These are phyloP conservation scores for Rhizopogon rudus DNA, from an alignment of 768 basidiomycete species.

Conservation along the genomic window DNA sequence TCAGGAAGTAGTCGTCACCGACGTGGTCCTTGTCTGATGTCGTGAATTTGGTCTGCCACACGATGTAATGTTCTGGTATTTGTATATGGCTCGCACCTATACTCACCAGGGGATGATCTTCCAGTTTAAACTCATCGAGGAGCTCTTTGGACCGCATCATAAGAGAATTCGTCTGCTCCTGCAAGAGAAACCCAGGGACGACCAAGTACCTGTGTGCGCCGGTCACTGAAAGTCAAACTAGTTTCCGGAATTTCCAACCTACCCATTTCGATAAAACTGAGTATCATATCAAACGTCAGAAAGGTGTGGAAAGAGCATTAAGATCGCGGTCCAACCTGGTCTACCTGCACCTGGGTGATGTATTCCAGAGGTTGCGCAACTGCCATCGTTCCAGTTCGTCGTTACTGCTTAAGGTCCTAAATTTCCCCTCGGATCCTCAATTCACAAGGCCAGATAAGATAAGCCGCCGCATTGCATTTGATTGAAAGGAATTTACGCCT, in stretches of 20 bases:
- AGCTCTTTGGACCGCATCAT: slow-evolving; percentile 69
- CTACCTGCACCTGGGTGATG: slow-evolving; percentile 51
- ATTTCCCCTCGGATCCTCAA: too few relatives aligned
- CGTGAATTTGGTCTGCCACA: slow-evolving; percentile 78
- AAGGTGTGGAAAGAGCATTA: background rate
- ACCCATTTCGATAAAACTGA: slow-evolving; percentile 62
- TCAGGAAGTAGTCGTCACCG: slow-evolving; percentile 91
- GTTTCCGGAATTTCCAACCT: slow-evolving; percentile 11
- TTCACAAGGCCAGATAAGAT: background rate
- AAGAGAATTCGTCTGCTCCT: slow-evolving; percentile 55
- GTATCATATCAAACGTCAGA: background rate
- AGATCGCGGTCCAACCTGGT: slow-evolving; percentile 37
- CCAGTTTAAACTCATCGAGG: slow-evolving; percentile 71
- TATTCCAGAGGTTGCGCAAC: slow-evolving; percentile 29
- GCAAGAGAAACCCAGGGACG: slow-evolving; percentile 64
- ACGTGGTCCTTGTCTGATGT: slow-evolving; percentile 71
- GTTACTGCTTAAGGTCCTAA: background rate
- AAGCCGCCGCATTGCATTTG: too few relatives aligned
- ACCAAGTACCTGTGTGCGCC: slow-evolving; percentile 63
- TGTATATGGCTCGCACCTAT: background rate
- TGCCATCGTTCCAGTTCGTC: background rate
- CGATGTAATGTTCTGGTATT: background rate
- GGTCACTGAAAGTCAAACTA: background rate
- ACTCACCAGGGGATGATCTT: slow-evolving; percentile 75
- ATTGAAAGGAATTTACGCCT: too few relatives aligned